Percentiles rank a stretch among this genome's conserved stretches.
These are phyloP conservation scores for Alectoria sarmentosa DNA, from an alignment of 495 filamentous ascomycete genomes.

Conservation along the genomic window DNA sequence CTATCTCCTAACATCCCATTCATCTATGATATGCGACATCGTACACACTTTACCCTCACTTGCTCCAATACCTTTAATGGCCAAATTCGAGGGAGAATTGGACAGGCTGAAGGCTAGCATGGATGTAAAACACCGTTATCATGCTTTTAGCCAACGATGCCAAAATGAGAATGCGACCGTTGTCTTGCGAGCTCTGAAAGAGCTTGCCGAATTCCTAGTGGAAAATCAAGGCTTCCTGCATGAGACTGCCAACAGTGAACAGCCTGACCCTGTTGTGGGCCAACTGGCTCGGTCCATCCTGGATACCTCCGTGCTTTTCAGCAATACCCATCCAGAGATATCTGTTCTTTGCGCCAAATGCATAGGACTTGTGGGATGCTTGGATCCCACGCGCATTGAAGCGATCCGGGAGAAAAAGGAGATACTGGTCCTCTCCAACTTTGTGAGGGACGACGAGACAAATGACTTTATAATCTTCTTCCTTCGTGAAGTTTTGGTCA, in stretches of 20 bases:
- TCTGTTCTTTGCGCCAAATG: constrained; percentile 68
- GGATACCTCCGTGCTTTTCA: constrained; percentile 75
- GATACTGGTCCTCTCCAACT: constrained; percentile 80
- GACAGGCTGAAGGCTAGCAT: constrained; percentile 52
- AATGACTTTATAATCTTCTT: constrained; percentile 80
- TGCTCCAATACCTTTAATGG: constrained; percentile 59
- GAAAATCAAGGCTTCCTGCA: constrained; percentile 75
- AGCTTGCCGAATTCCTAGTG: constrained; percentile 66
- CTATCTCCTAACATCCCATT: constrained; percentile 56
- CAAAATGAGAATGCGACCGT: constrained; percentile 78
- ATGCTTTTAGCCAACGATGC: constrained; percentile 63
- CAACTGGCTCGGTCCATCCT: constrained; percentile 68
- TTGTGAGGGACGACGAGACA: constrained; percentile 68
- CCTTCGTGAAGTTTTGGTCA: constrained; percentile 79
- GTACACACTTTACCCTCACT: constrained; percentile 74
- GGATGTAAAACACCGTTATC: constrained; percentile 55
- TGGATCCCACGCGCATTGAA: constrained; percentile 88
- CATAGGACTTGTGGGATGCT: constrained; percentile 78
- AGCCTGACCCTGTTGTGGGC: constrained; percentile 68
- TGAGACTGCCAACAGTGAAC: constrained; percentile 72
- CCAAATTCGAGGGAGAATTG: constrained; percentile 56
- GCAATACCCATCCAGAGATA: constrained; percentile 56
- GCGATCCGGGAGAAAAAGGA: constrained; percentile 65
- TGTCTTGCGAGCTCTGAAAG: constrained; percentile 67
- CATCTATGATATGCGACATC: constrained; percentile 49